These are phyloP conservation scores for Sphagnum contortum DNA, from an alignment of 225 moss, liverwort and hornwort genomes.

Conservation along the genomic window DNA sequence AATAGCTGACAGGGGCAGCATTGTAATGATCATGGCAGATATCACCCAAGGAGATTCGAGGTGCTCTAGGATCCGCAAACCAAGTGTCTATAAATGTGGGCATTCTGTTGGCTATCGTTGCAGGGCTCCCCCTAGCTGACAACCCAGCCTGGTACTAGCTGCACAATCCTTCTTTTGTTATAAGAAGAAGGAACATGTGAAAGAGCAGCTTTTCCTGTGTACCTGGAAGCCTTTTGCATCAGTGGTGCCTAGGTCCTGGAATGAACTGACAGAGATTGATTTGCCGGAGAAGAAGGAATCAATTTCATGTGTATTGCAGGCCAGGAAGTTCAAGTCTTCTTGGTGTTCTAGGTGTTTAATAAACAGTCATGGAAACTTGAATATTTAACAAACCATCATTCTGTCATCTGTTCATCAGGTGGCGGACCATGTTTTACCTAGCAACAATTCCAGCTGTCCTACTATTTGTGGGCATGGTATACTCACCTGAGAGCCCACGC, in stretches of 20 bases:
- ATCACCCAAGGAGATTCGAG: slow-evolving; percentile 42
- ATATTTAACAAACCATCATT: too few species aligned
- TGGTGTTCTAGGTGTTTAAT: too few species aligned
- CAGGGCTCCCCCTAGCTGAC: slow-evolving; percentile 38
- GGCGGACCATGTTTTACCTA: slow-evolving; percentile 39
- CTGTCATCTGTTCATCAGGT: slow-evolving; percentile 15
- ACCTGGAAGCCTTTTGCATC: too few species aligned
- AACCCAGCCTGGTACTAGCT: slow-evolving; percentile 27
- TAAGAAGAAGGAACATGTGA: too few species aligned
- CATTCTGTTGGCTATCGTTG: slow-evolving; percentile 36
- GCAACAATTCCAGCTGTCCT: slow-evolving; percentile 34
- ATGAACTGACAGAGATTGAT: too few species aligned
- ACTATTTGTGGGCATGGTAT: slow-evolving; percentile 39
- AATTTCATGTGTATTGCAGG: too few species aligned
- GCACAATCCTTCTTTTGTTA: too few species aligned
- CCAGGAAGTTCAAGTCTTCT: too few species aligned
- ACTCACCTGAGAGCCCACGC: slow-evolving; percentile 45
- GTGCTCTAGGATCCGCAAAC: slow-evolving; percentile 36
- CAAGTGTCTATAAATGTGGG: slow-evolving; percentile 41
- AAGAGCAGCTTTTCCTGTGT: too few species aligned
- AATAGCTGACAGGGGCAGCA: neutral
- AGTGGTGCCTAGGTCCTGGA: too few species aligned
- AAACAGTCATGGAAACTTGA: too few species aligned
- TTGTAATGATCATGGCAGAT: slow-evolving; percentile 20
- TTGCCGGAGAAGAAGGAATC: too few species aligned